Conservation (phyloP, 2,329 filamentous ascomycete species). For the Trichoderma breve region DNA sequence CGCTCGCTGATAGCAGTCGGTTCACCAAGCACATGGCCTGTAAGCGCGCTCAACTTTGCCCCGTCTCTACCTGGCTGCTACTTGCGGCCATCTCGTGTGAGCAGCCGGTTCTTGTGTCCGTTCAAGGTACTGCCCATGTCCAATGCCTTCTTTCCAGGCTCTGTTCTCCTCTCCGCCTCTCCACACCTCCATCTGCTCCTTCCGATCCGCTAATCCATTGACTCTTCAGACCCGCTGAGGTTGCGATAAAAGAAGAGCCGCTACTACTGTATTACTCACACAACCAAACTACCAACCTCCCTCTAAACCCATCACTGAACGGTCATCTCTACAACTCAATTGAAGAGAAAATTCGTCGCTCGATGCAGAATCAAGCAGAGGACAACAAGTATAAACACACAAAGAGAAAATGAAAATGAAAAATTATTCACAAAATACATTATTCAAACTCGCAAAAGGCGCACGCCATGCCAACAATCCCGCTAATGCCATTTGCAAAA, state of each 20-base stretch:
- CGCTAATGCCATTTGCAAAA: background rate
- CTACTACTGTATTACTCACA: background rate
- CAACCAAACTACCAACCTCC: background rate
- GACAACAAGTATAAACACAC: background rate
- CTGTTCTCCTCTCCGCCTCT: background rate
- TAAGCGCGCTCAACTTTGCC: background rate
- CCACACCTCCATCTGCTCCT: conserved; percentile 1
- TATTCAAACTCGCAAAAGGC: background rate
- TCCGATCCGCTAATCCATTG: background rate
- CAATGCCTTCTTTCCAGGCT: background rate
- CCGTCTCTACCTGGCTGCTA: background rate
- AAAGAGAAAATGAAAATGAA: background rate
- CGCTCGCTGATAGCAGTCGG: background rate
- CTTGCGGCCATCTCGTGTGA: background rate
- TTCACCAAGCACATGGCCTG: background rate
- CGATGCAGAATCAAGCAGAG: background rate
- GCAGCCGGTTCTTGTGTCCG: background rate
- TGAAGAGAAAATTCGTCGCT: background rate
- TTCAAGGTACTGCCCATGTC: background rate
- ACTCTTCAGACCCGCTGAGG: background rate
- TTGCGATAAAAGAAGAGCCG: background rate
- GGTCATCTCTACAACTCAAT: background rate
- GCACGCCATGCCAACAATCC: background rate
- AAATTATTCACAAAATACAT: background rate
- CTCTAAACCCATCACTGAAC: background rate